Evolutionary conservation across 164 flowering plant genomes (phyloP), one percentile per base, ranked within the genome.

Genomic region (Brasenia schreberi): DNA sequence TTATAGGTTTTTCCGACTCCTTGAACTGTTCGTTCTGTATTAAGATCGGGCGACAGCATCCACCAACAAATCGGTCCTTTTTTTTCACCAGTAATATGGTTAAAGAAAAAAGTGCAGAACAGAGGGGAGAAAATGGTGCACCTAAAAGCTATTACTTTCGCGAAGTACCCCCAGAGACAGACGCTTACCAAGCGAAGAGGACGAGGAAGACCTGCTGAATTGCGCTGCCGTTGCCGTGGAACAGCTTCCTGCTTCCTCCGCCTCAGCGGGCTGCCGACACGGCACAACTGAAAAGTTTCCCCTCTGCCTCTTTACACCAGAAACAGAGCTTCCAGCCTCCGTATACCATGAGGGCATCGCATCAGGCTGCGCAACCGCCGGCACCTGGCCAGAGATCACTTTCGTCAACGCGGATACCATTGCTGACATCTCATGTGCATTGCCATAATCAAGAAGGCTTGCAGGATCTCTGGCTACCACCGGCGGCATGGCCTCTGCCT

Each of bases 371-470:
- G 14, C 53, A 2, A 14, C 23, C 27, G 14, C 19, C 19, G 68
- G 53, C 64, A 52, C 67, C 10, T 74, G 75, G 0, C 87, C 85
- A 4, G 82, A 62, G 6, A 86, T 81, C 6, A 86, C 87, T 11
- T 74, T 80, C 0, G 81, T 78, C 61, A 84, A 66, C 61, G 90
- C 86, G 1, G 85, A 74, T 0, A 86, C 87, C 83, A 86, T 86
- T 0, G 71, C 80, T 4, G 72, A 67, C 85, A 82, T 86, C 75
- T 86, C 90, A 66, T 73, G 67, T 66, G 76, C 72, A 12, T 83
- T 71, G n/a, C 59, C 43, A 7, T 11, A 5, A 23, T 11, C 14
- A 11, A 7, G 19, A n/a, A 7, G 18, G n/a, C 7, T 11, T 43
- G 62, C 17, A 17, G 14, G 16, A 19, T 27, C n/a, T 42, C 6